phyloP scores from a whole-genome alignment of 805 yeast genomes.

The Nakazawaea pomicola region DNA sequence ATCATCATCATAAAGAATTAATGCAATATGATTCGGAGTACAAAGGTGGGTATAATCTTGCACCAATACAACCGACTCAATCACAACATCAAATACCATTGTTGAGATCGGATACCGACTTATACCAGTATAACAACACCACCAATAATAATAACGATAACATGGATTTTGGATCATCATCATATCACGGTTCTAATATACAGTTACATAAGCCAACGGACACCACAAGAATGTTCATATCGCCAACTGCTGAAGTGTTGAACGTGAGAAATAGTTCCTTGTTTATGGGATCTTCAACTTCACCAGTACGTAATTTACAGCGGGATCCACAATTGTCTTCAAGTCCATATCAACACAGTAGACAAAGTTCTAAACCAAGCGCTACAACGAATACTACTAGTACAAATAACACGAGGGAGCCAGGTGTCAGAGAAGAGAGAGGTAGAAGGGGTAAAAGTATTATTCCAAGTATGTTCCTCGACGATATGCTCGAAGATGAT shows the following conservation, averaged over 20 bases:
- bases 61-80: constrained; percentile 2
- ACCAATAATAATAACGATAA: too few relatives aligned
- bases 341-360: not conserved
- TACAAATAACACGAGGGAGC: not conserved
- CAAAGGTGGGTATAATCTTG: too few relatives aligned
- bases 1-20: constrained; percentile 31
- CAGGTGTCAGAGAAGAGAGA: not conserved
- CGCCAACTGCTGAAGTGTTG: constrained; percentile 75
- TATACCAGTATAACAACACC: too few relatives aligned
- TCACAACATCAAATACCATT: not conserved
- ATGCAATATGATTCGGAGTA: not conserved
- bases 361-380: not conserved
- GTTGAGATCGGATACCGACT: too few relatives aligned
- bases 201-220: constrained; percentile 19
- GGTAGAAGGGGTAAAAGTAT: constrained; percentile 7
- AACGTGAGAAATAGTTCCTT: constrained; percentile 1
- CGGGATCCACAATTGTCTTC: not conserved
- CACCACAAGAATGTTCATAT: constrained; percentile 55
- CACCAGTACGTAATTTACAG: not conserved
- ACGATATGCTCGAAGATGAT: constrained; percentile 8
- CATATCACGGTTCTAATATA: constrained; percentile 21
- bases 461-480: constrained; percentile 12
- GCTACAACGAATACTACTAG: not conserved
- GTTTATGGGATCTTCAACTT: not conserved
- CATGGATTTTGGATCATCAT: too few relatives aligned